A percentile compares a stretch with the other conserved stretches of the same genome.
phyloP scores from a whole-genome alignment of 148 eudicot genomes.

The Rheum nobile region DNA sequence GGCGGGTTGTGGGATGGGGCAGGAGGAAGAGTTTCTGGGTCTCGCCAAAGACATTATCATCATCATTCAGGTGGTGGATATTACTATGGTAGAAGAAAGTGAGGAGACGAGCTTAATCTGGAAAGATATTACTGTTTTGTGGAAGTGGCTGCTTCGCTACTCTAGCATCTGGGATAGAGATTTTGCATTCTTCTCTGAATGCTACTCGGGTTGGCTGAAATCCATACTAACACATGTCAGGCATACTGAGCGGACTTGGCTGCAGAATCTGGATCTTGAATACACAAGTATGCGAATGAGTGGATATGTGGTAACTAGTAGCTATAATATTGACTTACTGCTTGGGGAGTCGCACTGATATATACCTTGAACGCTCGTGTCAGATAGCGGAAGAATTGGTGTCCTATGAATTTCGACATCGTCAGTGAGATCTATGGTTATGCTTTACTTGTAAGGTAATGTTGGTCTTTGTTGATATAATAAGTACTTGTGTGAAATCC shows the following conservation, averaged over 20 bases:
- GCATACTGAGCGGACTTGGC: not conserved
- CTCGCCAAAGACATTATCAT: conserved; percentile 62
- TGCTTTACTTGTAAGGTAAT: not conserved
- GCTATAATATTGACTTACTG: not conserved
- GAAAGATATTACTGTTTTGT: not conserved
- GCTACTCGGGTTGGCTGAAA: not conserved
- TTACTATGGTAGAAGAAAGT: conserved; percentile 58
- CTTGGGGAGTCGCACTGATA: not conserved
- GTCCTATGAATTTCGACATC: not conserved
- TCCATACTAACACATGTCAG: not conserved
- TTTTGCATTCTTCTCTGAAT: not conserved
- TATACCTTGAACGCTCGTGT: not conserved
- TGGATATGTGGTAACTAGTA: not conserved
- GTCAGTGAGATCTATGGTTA: not conserved
- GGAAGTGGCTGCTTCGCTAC: not conserved
- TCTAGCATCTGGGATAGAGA: not conserved
- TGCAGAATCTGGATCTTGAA: not conserved
- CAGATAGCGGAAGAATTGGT: not conserved
- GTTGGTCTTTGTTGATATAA: conserved; percentile 4
- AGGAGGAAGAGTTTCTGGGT: conserved; percentile 43
- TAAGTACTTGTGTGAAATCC: not conserved
- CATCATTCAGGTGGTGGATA: conserved; percentile 53
- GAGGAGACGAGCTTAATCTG: not conserved
- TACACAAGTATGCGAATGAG: not conserved
- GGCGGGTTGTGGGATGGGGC: conserved; percentile 68